Base-by-base conservation (phyloP, 2,329 filamentous ascomycete genomes). In the Talaromyces sp. region DNA sequence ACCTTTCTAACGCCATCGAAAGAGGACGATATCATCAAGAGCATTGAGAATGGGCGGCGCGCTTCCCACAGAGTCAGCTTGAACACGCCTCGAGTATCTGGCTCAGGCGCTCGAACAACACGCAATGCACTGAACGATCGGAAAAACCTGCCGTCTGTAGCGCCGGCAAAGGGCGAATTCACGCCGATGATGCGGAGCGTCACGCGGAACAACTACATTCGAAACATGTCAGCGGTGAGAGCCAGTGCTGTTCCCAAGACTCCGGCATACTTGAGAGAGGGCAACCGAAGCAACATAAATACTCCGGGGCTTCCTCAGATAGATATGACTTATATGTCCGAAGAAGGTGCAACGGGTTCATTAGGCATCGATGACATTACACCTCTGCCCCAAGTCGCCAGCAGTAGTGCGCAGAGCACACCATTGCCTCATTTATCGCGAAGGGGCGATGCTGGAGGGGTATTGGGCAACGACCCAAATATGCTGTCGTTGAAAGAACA, bases 401-500 rank as follows among this genome's bases (percentile, higher is more conserved):
- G 84, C 75, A 96, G 91, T 74, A 97, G 92, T 74, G 83, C 85
- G 47, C 87, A 90, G 66, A 92, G 91, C 64, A 97, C 95, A 5
- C 95, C 95, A 0, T 80, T 96, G 69, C 87, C 87, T 2, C 82
- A 88, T 62, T 79, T 91, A 36, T 84, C 88, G 61, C 83, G 84
- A 64, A 82, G 82, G 58, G 85, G 83, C 59, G 87, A 87, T 59
- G 89, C 50, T 18, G 56, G 87, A 0, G 59, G 44, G 36, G 85
- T 91, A 4, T 77, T 96, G 42, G 89, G 93, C 64, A 89, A 95
- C 68, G 92, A 92, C 14, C 72, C 75, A 23, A 96, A 97, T 69
- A 89, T 96, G 72, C 83, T 97, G 68, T 96, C 95, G 1, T 78
- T 99, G 62, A 88, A 92, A 64, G 95, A 99, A 73, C 95, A 99